Evolutionary conservation across 2,329 filamentous ascomycete genomes (phyloP), one percentile per base, ranked within the genome.

Genomic region (Sclerotinia nivalis): DNA sequence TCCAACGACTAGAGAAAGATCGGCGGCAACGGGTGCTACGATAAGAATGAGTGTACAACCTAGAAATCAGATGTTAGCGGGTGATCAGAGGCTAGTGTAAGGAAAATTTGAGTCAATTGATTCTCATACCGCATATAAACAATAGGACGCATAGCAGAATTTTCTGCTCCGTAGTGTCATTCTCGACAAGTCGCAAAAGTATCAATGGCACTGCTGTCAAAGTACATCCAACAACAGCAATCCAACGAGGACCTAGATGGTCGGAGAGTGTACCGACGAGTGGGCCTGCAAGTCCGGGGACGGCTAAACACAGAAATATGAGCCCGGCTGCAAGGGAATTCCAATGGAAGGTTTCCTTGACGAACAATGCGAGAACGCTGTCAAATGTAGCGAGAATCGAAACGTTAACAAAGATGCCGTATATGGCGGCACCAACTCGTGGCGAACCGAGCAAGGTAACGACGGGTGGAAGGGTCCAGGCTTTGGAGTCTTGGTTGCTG

Each of bases 11-110:
- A 83, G 82, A 6, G 84, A 84, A 37, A 93, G 88, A 79, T 93
- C 91, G 0, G 89, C 88, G 84, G 92, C 88, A 34, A 92, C 79
- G 0, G 89, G 87, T 0, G 88, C 86, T 73, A 89, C 84, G 1
- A 86, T 82, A 9, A 90, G 80, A 0, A 85, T 84, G 5, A 91
- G 76, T 1, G 84, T 84, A 5, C 55, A 68, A 8, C 68, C 68
- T 71, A 58, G 22, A 37, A 7, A 65, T 9, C 2, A 2, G 37
- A 1, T 12, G 28, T 45, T 52, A 69, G 56, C 13, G 28, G 4
- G 6, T 3, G 49, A 47, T 45, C 85, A 22, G 0, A 15, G 12
- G 10, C 1, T 20, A 25, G 4, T 49, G 2, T 18, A n/a, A n/a
- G 2, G 49, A 40, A 40, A 9, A 58, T 15, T 18, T 3, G 5